Conservation (phyloP, 2,329 filamentous ascomycete genomes). For the Talaromyces piceae region DNA sequence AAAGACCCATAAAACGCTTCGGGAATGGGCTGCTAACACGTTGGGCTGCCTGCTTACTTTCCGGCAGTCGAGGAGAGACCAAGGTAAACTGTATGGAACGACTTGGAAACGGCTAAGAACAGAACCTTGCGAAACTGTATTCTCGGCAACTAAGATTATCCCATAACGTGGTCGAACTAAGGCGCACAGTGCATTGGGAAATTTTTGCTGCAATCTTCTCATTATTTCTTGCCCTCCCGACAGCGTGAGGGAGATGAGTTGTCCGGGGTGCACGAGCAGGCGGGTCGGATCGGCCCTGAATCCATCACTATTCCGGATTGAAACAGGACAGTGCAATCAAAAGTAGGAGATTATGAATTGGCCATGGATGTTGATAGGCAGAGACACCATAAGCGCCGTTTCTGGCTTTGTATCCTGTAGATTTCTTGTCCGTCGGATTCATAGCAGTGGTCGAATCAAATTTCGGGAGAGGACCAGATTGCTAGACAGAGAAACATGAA, state of each 20-base stretch:
- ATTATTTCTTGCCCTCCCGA: not conserved
- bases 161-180: conserved; percentile 7
- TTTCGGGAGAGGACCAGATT: not conserved
- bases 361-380: not conserved
- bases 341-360: not conserved
- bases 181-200: conserved; percentile 1
- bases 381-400: not conserved
- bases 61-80: no score
- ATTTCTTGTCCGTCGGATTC: not conserved
- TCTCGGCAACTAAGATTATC: not conserved
- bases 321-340: not conserved
- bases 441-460: not conserved
- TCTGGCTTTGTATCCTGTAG: not conserved
- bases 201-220: not conserved
- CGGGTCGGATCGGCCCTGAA: conserved; percentile 3
- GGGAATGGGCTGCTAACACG: not conserved
- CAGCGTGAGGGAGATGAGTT: conserved; percentile 3
- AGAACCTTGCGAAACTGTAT: not conserved
- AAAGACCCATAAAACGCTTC: not conserved
- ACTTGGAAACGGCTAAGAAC: not conserved
- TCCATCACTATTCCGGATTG: not conserved
- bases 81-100: not conserved
- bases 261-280: conserved; percentile 8
- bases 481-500: not conserved
- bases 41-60: not conserved